These are phyloP conservation scores for Euptelea pleiosperma DNA, from an alignment of 164 flowering plant genomes.

Conservation along the genomic window DNA sequence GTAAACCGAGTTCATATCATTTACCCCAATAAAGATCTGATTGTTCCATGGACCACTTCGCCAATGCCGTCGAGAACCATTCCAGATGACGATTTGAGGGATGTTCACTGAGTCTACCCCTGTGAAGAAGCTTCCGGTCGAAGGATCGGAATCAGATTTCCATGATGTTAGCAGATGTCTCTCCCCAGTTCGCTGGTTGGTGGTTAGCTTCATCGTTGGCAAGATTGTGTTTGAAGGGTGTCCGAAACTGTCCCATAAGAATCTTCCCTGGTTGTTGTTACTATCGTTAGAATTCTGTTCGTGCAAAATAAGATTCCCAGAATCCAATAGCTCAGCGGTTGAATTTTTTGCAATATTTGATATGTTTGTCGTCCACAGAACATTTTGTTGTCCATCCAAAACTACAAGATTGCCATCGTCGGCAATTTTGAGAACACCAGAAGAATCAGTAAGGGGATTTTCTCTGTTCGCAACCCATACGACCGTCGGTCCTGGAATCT, in stretches of 20 bases:
- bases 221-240: slow-evolving; percentile 13
- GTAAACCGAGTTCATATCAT: background rate
- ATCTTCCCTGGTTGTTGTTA: background rate
- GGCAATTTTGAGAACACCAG: slow-evolving; percentile 10
- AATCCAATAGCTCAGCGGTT: slow-evolving; percentile 10
- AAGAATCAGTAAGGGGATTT: slow-evolving; percentile 6
- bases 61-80: slow-evolving; percentile 8
- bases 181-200: background rate
- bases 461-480: slow-evolving; percentile 18
- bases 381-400: slow-evolving; percentile 7
- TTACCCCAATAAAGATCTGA: slow-evolving; percentile 6
- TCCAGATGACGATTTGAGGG: slow-evolving; percentile 13
- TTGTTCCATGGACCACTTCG: slow-evolving; percentile 24
- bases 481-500: background rate
- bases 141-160: slow-evolving; percentile 14
- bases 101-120: background rate
- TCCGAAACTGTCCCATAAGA: slow-evolving; percentile 29
- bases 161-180: slow-evolving; percentile 8
- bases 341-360: background rate
- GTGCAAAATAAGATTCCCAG: slow-evolving; percentile 16
- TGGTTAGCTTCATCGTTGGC: slow-evolving; percentile 12
- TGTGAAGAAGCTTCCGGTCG: slow-evolving; percentile 10
- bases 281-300: background rate
- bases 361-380: slow-evolving; percentile 14
- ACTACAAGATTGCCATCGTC: slow-evolving; percentile 11